Evolutionary conservation across 2,329 filamentous ascomycete genomes (phyloP).

Genomic region (Shiraia bambusicola): DNA sequence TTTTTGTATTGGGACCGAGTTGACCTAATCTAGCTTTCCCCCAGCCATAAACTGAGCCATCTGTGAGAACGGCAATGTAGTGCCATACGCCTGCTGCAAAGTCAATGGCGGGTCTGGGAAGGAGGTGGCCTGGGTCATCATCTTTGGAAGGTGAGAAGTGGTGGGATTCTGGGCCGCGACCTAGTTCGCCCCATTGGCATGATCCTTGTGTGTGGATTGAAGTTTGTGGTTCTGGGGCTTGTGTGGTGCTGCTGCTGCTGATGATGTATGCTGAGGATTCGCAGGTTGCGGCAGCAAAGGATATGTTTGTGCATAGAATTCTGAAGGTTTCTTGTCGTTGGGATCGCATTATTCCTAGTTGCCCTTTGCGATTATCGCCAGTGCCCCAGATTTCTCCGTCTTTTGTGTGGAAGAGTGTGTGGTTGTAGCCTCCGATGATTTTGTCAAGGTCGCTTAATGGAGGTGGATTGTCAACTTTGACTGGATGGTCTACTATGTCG

Average conservation of each 20-base stretch:
- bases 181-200: constrained; percentile 32
- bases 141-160: constrained; percentile 1
- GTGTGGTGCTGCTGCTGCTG: neutral
- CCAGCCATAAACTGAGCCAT: constrained; percentile 84
- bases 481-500: constrained; percentile 34
- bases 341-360: constrained; percentile 37
- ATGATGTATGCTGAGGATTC: constrained; percentile 30
- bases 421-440: constrained; percentile 75
- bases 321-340: constrained; percentile 9
- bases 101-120: constrained; percentile 52
- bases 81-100: constrained; percentile 78
- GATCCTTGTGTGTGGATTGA: constrained; percentile 18
- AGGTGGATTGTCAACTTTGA: constrained; percentile 4
- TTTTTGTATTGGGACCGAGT: constrained; percentile 58
- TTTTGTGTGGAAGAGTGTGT: constrained; percentile 72
- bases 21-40: constrained; percentile 85
- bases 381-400: constrained; percentile 63
- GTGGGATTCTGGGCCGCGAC: constrained; percentile 6
- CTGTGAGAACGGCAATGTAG: constrained; percentile 69
- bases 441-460: constrained; percentile 15
- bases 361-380: constrained; percentile 59
- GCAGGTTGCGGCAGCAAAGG: constrained; percentile 24
- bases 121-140: neutral
- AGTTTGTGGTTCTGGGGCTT: neutral
- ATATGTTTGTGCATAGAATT: constrained; percentile 1